These are phyloP conservation scores for Prunus fruticosa DNA, from an alignment of 306 rosid genomes.

Conservation along the genomic window DNA sequence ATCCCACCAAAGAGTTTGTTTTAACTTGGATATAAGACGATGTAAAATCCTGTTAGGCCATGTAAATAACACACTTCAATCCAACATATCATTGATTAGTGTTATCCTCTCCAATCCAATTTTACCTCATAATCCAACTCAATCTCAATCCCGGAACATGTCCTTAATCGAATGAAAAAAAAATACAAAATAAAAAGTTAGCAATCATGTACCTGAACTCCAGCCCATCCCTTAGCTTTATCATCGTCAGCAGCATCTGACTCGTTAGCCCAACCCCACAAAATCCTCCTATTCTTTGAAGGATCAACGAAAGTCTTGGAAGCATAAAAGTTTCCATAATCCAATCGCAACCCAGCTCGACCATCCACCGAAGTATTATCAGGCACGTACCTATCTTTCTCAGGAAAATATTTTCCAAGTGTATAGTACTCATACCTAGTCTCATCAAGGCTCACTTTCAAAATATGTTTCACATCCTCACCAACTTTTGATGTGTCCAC, in stretches of 20 bases:
- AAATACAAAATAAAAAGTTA: too few species aligned
- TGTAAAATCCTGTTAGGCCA: too few species aligned
- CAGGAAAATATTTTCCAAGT: slow-evolving; percentile 36
- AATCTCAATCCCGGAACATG: too few species aligned
- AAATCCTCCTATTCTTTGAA: slow-evolving; percentile 37
- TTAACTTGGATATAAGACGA: too few species aligned
- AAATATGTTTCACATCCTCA: slow-evolving; percentile 38
- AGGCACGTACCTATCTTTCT: slow-evolving; percentile 31
- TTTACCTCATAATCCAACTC: too few species aligned
- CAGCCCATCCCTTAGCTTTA: slow-evolving; percentile 17
- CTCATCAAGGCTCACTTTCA: slow-evolving; percentile 71
- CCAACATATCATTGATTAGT: too few species aligned
- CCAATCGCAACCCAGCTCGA: slow-evolving; percentile 68
- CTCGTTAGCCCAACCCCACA: slow-evolving; percentile 28
- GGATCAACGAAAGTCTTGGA: slow-evolving; percentile 76
- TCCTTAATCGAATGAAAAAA: too few species aligned
- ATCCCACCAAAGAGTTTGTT: too few species aligned
- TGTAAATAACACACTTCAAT: too few species aligned
- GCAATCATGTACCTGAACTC: slow-evolving; percentile 16
- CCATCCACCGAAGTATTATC: slow-evolving; percentile 62
- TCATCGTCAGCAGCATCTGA: slow-evolving; percentile 10
- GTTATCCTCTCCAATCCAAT: too few species aligned
- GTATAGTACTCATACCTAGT: slow-evolving; percentile 84
- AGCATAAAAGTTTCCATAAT: slow-evolving; percentile 87
- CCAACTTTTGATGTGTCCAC: slow-evolving; percentile 48